phyloP scores from a whole-genome alignment of 176 grass and related monocot genomes.

The Echinochloa phyllopogon region DNA sequence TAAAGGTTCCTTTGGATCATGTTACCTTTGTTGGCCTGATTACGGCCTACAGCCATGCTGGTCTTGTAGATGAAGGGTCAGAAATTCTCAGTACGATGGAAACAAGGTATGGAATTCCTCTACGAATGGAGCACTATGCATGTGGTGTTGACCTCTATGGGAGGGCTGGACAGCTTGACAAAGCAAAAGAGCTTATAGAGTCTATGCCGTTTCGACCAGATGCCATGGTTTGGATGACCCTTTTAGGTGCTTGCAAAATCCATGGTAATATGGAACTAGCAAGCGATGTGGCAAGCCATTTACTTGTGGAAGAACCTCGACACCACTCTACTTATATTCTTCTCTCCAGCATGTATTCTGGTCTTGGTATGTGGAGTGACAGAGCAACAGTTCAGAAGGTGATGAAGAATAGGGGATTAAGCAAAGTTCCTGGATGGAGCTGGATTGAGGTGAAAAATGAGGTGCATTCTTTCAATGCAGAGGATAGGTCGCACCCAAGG shows the following conservation, averaged over 20 bases:
- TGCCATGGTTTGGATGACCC: conserved; percentile 76
- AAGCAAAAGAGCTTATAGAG: conserved; percentile 65
- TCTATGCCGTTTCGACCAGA: conserved; percentile 76
- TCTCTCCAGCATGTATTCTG: conserved; percentile 64
- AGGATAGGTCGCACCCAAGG: conserved; percentile 59
- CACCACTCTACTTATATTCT: conserved; percentile 75
- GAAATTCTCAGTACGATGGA: conserved; percentile 61
- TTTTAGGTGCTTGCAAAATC: conserved; percentile 71
- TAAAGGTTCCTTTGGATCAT: conserved; percentile 57
- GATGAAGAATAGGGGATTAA: conserved; percentile 70
- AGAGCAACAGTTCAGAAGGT: conserved; percentile 61
- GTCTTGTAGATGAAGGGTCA: conserved; percentile 63
- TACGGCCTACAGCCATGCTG: conserved; percentile 63
- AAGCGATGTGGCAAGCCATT: conserved; percentile 46
- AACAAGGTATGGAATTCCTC: conserved; percentile 44
- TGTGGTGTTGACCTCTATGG: conserved; percentile 75
- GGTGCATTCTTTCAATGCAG: conserved; percentile 70
- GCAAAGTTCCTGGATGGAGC: conserved; percentile 78
- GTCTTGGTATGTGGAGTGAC: conserved; percentile 69
- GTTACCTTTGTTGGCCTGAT: conserved; percentile 69
- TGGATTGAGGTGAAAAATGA: conserved; percentile 73
- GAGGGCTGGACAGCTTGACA: conserved; percentile 62
- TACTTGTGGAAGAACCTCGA: conserved; percentile 49
- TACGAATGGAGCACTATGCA: conserved; percentile 77
- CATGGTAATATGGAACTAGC: conserved; percentile 67